A percentile compares a stretch with the other conserved stretches of the same genome.
These are phyloP conservation scores for Aspergillus intermedius DNA, from an alignment of 2,329 filamentous ascomycete species.

Conservation along the genomic window DNA sequence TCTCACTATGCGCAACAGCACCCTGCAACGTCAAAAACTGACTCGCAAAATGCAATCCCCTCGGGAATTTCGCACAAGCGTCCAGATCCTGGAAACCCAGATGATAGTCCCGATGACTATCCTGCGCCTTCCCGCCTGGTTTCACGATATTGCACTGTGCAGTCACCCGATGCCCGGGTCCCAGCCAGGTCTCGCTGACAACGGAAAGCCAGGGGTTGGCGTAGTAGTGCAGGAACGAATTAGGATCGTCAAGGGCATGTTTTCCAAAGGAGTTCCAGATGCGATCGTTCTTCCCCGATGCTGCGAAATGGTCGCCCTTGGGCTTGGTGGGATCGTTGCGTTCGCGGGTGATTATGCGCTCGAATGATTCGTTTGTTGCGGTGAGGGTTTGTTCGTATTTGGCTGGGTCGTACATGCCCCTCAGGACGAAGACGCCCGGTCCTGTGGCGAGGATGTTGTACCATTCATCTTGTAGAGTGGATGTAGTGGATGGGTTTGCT, in stretches of 20 bases:
- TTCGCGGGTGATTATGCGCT: slow-evolving; percentile 45
- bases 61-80: slow-evolving; percentile 44
- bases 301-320: slow-evolving; percentile 57
- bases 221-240: slow-evolving; percentile 53
- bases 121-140: slow-evolving; percentile 53
- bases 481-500: slow-evolving; percentile 21
- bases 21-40: slow-evolving; percentile 58
- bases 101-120: slow-evolving; percentile 58
- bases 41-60: slow-evolving; percentile 47
- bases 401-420: slow-evolving; percentile 44
- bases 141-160: slow-evolving; percentile 58
- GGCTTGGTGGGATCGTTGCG: slow-evolving; percentile 18
- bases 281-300: slow-evolving; percentile 50
- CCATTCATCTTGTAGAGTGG: slow-evolving; percentile 54
- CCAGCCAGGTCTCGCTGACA: slow-evolving; percentile 52
- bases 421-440: slow-evolving; percentile 55
- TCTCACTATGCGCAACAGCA: slow-evolving; percentile 56
- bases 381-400: slow-evolving; percentile 33
- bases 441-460: slow-evolving; percentile 52
- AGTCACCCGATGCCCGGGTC: slow-evolving; percentile 55
- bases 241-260: slow-evolving; percentile 48
- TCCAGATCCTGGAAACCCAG: slow-evolving; percentile 54
- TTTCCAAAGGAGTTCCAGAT: slow-evolving; percentile 64
- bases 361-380: slow-evolving; percentile 44
- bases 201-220: slow-evolving; percentile 53